Evolutionary conservation across 345 rosid species (phyloP).

Genomic region (Euphorbia peplus): DNA sequence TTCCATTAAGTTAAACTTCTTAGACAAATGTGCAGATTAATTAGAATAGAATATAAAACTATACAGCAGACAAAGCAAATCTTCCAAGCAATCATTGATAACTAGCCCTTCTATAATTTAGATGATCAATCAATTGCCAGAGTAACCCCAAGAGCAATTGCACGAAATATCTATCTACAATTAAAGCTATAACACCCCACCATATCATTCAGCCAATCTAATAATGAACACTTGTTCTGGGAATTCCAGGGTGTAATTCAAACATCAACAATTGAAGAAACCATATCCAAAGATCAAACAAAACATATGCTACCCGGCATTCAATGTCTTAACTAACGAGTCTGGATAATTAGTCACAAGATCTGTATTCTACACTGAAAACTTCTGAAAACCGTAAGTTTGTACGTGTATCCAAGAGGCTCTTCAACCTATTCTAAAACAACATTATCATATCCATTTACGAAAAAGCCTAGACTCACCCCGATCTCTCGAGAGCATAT

Average conservation of each 20-base stretch:
- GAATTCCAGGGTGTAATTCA: not conserved
- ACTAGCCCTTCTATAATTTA: not conserved
- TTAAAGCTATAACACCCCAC: not conserved
- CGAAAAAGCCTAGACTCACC: not conserved
- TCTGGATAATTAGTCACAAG: not conserved
- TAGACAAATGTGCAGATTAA: not conserved
- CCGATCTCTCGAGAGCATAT: not conserved
- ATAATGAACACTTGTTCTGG: not conserved
- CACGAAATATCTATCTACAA: not conserved
- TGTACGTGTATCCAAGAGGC: not conserved
- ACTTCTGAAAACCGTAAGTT: not conserved
- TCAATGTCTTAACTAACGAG: not conserved
- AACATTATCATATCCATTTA: not conserved
- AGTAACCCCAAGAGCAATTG: not conserved
- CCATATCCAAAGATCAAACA: not conserved
- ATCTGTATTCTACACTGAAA: not conserved
- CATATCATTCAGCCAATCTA: not conserved
- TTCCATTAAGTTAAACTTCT: not conserved
- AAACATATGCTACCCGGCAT: not conserved
- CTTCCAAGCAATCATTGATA: not conserved
- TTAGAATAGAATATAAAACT: not conserved
- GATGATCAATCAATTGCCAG: not conserved
- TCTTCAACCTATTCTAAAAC: not conserved
- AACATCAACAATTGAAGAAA: not conserved
- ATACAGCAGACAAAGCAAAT: not conserved